Base-by-base conservation (phyloP, 192 early-diverging fungal genomes). In the Mortierella antarctica region DNA sequence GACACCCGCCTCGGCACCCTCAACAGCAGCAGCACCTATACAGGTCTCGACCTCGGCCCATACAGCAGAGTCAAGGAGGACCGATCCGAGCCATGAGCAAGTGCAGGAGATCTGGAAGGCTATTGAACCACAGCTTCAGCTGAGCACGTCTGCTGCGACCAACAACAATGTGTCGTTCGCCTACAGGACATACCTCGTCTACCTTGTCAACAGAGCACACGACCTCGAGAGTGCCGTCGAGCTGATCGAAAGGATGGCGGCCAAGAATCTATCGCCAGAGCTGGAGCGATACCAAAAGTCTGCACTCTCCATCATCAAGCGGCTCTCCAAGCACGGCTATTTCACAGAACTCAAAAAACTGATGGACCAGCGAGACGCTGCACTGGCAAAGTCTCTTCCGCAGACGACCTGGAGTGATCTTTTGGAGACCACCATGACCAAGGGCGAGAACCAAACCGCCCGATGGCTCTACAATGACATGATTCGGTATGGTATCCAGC, bases 401-500 rank as follows among this genome's bases (percentile, higher is more conserved):
- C 48, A 56, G 23, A 31, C 58, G 10, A 54, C 52, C 42, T 80
- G 77, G 77, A 68, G 77, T 39, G 70, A 80, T 21, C 20, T 71
- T 10, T 72, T 80, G 65, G 77, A 80, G 53, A 59, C 77, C 1
- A 68, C 51, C 31, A 64, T 72, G 6, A 13, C 57, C 11, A 51
- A 70, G 18, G 61, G 70, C 12, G 70, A 80, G 49, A 20, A 72
- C 40, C 77, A 80, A n/a, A 80, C 48, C 53, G 64, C 77, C 10
- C 48, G 77, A 42, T 80, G 77, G 77, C 54, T 68, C 17, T 80
- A 80, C 51, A 72, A 80, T 54, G 77, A 80, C 17, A 80, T 80
- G 77, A 57, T 80, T 17, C 69, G 70, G 41, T 57, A 67, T 47
- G 77, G 70, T 1, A 18, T 80, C 18, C 67, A 59, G 20, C 77